Conservation (phyloP, 148 eudicot genomes). For the Amaranthus hypochondriacus region DNA sequence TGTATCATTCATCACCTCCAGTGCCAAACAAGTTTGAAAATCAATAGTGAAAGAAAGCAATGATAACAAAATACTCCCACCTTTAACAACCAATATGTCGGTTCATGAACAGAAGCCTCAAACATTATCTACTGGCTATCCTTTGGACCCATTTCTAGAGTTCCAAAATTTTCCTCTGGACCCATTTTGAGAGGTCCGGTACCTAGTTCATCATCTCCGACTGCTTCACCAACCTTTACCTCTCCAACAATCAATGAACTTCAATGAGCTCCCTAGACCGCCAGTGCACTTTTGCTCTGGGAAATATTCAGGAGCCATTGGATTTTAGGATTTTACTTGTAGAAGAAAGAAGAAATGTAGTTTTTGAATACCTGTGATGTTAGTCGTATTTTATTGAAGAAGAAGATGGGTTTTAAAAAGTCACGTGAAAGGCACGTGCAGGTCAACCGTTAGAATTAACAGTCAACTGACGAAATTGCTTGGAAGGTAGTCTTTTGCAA, state of each 20-base stretch:
- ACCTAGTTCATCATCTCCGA: slow-evolving; percentile 44
- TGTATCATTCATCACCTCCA: slow-evolving; percentile 49
- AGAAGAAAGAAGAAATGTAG: too few relatives aligned
- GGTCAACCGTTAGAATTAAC: too few relatives aligned
- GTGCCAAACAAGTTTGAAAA: slow-evolving; percentile 33
- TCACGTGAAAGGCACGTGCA: too few relatives aligned
- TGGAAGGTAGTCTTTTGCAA: too few relatives aligned
- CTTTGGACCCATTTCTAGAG: slow-evolving; percentile 25
- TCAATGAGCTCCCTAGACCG: slow-evolving; percentile 96
- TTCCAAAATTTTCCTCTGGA: slow-evolving; percentile 47
- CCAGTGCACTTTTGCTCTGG: slow-evolving; percentile 38
- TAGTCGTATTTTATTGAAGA: too few relatives aligned
- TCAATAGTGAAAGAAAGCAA: slow-evolving; percentile 61
- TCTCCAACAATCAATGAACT: slow-evolving; percentile 85
- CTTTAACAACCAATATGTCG: slow-evolving; percentile 39
- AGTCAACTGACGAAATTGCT: too few relatives aligned
- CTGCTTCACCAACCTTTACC: slow-evolving; percentile 46
- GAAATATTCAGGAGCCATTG: slow-evolving; percentile 36
- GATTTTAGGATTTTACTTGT: slow-evolving; percentile 23
- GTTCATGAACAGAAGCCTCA: slow-evolving; percentile 30
- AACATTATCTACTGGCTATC: slow-evolving; percentile 35
- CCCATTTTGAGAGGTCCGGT: slow-evolving; percentile 41
- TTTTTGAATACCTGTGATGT: too few relatives aligned
- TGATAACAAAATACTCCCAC: slow-evolving; percentile 43
- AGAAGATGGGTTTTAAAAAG: too few relatives aligned